These are phyloP conservation scores for Psophocarpus tetragonolobus DNA, from an alignment of 306 rosid species.

Conservation along the genomic window DNA sequence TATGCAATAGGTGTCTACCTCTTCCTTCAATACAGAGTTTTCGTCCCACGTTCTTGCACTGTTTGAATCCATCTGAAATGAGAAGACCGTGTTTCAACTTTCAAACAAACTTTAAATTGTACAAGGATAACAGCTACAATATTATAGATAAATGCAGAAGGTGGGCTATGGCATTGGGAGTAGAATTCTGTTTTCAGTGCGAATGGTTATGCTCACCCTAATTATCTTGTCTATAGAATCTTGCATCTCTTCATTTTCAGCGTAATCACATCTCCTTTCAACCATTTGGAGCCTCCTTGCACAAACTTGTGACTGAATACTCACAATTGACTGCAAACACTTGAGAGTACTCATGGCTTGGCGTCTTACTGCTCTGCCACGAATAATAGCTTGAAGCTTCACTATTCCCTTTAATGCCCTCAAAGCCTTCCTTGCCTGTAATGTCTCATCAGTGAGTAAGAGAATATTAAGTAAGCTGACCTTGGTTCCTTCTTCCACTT, in stretches of 20 bases:
- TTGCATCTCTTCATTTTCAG: conserved; percentile 47
- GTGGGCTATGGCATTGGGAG: background rate
- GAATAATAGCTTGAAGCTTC: conserved; percentile 89
- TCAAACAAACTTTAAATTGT: background rate
- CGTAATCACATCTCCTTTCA: conserved; percentile 43
- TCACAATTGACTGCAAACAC: conserved; percentile 86
- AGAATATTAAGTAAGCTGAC: background rate
- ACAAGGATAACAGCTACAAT: background rate
- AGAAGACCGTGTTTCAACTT: background rate
- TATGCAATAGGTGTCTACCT: conserved; percentile 50
- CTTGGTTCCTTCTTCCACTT: background rate
- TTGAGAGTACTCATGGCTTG: conserved; percentile 83
- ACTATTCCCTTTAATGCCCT: conserved; percentile 93
- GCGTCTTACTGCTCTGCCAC: conserved; percentile 91
- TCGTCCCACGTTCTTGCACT: conserved; percentile 75
- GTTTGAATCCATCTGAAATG: conserved; percentile 71
- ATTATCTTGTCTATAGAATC: conserved; percentile 60
- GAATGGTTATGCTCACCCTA: conserved; percentile 44
- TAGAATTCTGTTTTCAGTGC: background rate
- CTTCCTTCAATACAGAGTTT: conserved; percentile 68
- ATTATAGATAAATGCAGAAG: background rate
- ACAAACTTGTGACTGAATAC: conserved; percentile 68
- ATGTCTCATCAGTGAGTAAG: conserved; percentile 12
- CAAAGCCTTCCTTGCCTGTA: conserved; percentile 89
- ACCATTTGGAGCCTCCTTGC: conserved; percentile 64